A percentile compares a stretch with the other conserved stretches of the same genome.
Evolutionary conservation across 75 land plant genomes (phyloP).

Genomic region (Picea glauca): DNA sequence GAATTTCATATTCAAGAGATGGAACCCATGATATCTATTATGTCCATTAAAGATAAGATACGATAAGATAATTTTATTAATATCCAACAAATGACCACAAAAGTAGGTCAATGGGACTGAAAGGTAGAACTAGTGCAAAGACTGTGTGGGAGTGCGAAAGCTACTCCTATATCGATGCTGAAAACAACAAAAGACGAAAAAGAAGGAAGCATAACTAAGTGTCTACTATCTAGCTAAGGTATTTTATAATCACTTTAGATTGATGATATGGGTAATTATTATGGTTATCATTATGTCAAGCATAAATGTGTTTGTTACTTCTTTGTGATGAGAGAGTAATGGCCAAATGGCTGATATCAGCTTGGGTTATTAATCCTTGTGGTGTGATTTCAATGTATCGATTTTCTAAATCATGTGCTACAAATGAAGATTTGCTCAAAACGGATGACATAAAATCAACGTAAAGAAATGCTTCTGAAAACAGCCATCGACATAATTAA

Average conservation of each 20-base stretch:
- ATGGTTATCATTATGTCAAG: not conserved
- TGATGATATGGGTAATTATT: not conserved
- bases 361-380: not conserved
- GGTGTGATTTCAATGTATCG: not conserved
- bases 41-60: no score
- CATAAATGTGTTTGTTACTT: not conserved
- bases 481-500: not conserved
- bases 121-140: no score
- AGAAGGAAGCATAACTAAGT: no score
- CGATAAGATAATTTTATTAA: no score
- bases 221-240: no score
- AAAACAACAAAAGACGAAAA: no score
- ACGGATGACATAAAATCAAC: not conserved
- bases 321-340: not conserved
- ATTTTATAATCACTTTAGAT: not conserved
- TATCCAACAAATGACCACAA: no score
- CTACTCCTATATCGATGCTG: no score
- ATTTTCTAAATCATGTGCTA: not conserved
- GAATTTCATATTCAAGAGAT: not conserved
- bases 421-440: not conserved
- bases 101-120: no score
- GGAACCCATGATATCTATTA: not conserved
- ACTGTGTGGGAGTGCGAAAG: no score
- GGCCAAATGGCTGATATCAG: not conserved
- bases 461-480: not conserved